Conservation (phyloP, 2,329 filamentous ascomycete species). For the Lachnellula cervina region DNA sequence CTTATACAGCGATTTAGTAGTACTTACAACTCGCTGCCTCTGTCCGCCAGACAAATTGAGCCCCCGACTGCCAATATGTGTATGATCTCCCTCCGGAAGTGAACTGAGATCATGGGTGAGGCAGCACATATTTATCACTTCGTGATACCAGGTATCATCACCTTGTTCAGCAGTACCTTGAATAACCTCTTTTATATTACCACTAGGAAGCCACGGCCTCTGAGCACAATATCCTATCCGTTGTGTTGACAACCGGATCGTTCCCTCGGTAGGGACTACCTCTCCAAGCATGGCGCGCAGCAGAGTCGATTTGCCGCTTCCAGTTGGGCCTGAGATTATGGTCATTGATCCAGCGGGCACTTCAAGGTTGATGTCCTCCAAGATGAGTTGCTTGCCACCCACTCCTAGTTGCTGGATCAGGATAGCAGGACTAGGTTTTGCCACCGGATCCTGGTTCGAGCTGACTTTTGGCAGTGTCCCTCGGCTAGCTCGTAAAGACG, state of each 20-base stretch:
- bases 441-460: background rate
- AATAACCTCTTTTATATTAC: conserved; percentile 33
- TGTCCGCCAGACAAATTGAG: conserved; percentile 42
- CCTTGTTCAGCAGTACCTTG: conserved; percentile 10
- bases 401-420: conserved; percentile 4
- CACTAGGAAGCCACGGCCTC: conserved; percentile 35
- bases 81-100: conserved; percentile 35
- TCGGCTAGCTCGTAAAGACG: conserved; percentile 6
- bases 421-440: conserved; percentile 2
- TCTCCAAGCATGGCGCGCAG: conserved; percentile 31
- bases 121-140: conserved; percentile 24
- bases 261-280: conserved; percentile 19
- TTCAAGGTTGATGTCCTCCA: conserved; percentile 15
- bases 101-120: conserved; percentile 25
- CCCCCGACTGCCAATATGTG: conserved; percentile 38
- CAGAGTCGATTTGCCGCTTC: conserved; percentile 31
- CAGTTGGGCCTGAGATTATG: conserved; percentile 26
- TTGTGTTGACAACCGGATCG: conserved; percentile 25
- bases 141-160: conserved; percentile 30
- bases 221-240: conserved; percentile 36
- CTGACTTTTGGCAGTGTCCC: background rate
- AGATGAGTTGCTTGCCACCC: background rate
- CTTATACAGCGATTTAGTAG: background rate
- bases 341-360: conserved; percentile 7
- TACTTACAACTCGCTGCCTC: conserved; percentile 37